Evolutionary conservation across 2,329 filamentous ascomycete species (phyloP), one percentile per base, ranked within the genome.

Genomic region (Pyricularia grisea): DNA sequence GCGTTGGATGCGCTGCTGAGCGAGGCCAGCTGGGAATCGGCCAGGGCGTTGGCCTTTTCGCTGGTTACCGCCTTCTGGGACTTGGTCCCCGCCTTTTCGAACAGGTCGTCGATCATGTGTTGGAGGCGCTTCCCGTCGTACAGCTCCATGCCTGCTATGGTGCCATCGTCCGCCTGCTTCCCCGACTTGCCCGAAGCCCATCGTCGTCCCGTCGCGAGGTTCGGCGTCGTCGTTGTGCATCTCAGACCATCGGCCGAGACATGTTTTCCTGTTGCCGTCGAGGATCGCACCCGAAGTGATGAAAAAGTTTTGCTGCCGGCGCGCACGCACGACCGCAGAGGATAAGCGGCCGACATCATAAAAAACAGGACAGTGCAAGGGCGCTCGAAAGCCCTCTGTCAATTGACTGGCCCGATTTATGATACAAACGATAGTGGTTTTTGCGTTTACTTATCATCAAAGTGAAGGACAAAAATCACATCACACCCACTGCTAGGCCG

Each of bases 111-210:
- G 33, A 67, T n/a, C 33, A 67, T n/a, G 23, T 42, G 33, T 31
- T 55, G 17, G n/a, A 30, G 36, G 42, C 42, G 42, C 20, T 31
- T 28, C 66, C 55, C 66, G 50, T 67, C 66, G 66, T 67, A 67
- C 11, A 66, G 67, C 28, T 70, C 31, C 25, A 66, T 68, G 65
- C 68, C 61, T 70, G 30, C 55, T 67, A 61, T n/a, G 30, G n/a
- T 33, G 30, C 10, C 28, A 14, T 63, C 60, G 31, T 68, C 65
- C 42, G 64, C 55, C 10, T 63, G 61, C 12, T 36, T 27, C 42
- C 68, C 4, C 58, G n/a, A 61, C 58, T 61, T 61, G 58, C n/a
- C 25, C 58, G 58, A 61, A 4, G 58, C 58, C 58, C 58, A 61
- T 27, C 58, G 58, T 27, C 58, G 58, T 27, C 14, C 58, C 2